Conservation (phyloP, 176 grass and related monocot species). For the Avena eriantha region DNA sequence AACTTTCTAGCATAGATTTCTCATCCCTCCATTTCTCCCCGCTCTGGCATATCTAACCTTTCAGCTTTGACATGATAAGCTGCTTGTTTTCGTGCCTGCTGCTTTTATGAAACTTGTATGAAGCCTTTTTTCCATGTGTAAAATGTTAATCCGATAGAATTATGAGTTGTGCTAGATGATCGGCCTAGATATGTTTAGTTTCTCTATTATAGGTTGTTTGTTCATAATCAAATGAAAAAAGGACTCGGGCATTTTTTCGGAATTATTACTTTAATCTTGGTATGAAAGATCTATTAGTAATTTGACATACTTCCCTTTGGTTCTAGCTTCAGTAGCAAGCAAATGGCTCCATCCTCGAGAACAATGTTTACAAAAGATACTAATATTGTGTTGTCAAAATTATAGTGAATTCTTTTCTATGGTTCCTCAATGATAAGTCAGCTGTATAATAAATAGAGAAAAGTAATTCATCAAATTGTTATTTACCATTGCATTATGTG, state of each 20-base stretch:
- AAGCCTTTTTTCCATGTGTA: neutral
- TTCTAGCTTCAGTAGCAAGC: neutral
- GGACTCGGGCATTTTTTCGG: neutral
- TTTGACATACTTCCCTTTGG: neutral
- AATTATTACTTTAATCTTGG: neutral
- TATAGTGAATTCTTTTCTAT: neutral
- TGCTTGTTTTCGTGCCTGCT: neutral
- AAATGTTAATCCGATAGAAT: constrained; percentile 14
- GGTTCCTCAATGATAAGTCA: constrained; percentile 13
- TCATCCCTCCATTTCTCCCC: neutral
- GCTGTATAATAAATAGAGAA: neutral
- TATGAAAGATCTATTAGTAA: neutral
- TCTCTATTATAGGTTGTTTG: constrained; percentile 2
- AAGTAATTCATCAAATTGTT: neutral
- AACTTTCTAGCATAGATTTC: neutral
- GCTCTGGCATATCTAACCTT: neutral
- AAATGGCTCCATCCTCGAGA: constrained; percentile 12
- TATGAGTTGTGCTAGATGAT: neutral
- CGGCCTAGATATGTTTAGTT: neutral
- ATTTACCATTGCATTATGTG: neutral
- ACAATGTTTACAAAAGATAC: neutral
- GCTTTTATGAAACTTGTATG: neutral
- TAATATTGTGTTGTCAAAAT: neutral
- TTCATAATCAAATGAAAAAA: constrained; percentile 6
- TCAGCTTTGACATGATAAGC: neutral